Conservation (phyloP, 2,329 filamentous ascomycete genomes). For the Cladosporium colombiae region DNA sequence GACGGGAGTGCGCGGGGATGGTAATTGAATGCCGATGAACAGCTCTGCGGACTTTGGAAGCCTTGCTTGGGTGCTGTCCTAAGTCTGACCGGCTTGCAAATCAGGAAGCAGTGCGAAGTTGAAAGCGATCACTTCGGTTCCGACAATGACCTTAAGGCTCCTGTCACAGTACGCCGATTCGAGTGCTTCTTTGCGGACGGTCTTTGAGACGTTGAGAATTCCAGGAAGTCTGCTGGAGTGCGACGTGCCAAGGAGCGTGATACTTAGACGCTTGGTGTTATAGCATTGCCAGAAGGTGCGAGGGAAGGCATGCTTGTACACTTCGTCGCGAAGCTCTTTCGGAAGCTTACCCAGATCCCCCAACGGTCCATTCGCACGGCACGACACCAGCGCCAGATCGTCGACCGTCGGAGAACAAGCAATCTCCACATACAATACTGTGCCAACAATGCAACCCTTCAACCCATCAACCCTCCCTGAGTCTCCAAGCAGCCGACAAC, state of each 20-base stretch:
- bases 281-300: constrained; percentile 11
- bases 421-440: background rate
- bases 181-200: background rate
- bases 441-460: background rate
- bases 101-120: constrained; percentile 1
- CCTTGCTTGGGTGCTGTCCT: background rate
- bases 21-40: background rate
- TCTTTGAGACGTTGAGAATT: background rate
- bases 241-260: background rate
- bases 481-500: background rate
- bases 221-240: background rate
- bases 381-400: background rate
- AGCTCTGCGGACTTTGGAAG: background rate
- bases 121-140: background rate
- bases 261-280: background rate
- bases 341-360: background rate
- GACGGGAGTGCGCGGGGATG: background rate
- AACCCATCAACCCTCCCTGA: background rate
- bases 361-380: background rate
- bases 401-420: background rate
- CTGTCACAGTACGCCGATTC: background rate
- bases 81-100: background rate
- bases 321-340: background rate
- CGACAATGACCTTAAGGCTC: background rate
- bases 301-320: background rate